Base-by-base conservation (phyloP, 441 rosid genomes). In the Raphanus hybrid region DNA sequence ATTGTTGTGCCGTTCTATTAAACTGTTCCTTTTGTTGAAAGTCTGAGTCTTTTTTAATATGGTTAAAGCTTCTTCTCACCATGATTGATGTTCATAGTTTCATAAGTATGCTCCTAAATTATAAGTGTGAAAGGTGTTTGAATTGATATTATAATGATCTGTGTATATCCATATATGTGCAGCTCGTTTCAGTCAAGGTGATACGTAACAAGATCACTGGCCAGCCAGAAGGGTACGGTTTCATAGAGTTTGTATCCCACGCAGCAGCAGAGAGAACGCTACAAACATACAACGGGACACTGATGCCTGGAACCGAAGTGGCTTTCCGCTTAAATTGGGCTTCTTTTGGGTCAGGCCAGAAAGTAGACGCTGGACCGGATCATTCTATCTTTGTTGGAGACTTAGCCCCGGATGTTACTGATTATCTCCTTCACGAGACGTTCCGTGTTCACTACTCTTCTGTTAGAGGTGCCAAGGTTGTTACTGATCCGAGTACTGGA, bases 181-280 rank as follows among this genome's bases (percentile, higher is more conserved):
- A 94, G 98, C 89, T 94, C 1, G 59, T 91, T 75, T 92, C 98
- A 20, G 88, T 92, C 55, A 94, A 94, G 82, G 90, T 94, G 3
- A 94, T 94, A 70, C 90, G 99, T 20, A 95, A 91, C 79, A 95
- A 95, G 83, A 83, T 94, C 69, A 91, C 98, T 9, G 90, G 89
- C 32, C 97, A 87, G 70, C 97, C 98, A 0, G 34, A 29, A 29
- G 34, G 34, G 34, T 29, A 29, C 34, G 34, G 34, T 29, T 29
- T 29, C 34, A 29, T 29, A 3, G 34, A 29, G 34, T 29, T 29
- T 29, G 5, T 29, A 29, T 29, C 34, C 0, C 34, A 29, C 34
- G 34, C 34, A 29, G 34, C 34, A 29, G 34, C 34, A 3, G 34
- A 29, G 34, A 29, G 34, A 29, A 29, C 34, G 34, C 34, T 29